Evolutionary conservation across 1,284 basidiomycete species (phyloP), one percentile per base, ranked within the genome.

Genomic region (Boletellus deceptivus): DNA sequence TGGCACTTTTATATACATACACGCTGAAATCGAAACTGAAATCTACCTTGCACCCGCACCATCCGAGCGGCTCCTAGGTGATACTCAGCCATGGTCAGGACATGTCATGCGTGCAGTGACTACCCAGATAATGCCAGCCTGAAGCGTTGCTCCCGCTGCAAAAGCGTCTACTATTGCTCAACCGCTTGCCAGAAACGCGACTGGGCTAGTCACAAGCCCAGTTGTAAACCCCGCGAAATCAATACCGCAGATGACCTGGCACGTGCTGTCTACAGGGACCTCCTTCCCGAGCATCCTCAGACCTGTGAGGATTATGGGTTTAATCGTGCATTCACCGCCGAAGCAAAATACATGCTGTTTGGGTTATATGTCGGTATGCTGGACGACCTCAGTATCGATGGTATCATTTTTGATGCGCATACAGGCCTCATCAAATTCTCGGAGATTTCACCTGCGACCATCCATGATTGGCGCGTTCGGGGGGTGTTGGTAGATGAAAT

Each of bases 121-220:
- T 10, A 18, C 27, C 38, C 41, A 11, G 35, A 44, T 3, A 18
- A 24, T 3, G 13, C 35, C 6, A 17, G 27, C 8, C 34, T 52
- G n/a, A 53, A 42, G 31, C 52, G 52, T 16, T 53, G 52, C 31
- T 13, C 52, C n/a, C 50, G 52, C 24, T 53, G 52, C 20, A 43
- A 46, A 37, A 53, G 52, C 9, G 49, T 43, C 22, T 52, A 41
- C 43, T 53, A 53, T 17, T 53, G 52, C 8, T 52, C 52, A 11
- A 13, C 9, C 1, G 4, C 14, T 10, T 51, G 52, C 43, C 50
- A 53, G 36, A 53, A 37, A 22, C 16, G 24, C 17, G 14, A 46
- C 31, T 52, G 50, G 52, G 50, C 44, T 24, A 16, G 10, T 7
- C 50, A 53, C 4, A 53, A 46, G 17, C 42, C 42, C 40, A 43